phyloP scores from a whole-genome alignment of 148 eudicot species.

The Camellia granthamiana region DNA sequence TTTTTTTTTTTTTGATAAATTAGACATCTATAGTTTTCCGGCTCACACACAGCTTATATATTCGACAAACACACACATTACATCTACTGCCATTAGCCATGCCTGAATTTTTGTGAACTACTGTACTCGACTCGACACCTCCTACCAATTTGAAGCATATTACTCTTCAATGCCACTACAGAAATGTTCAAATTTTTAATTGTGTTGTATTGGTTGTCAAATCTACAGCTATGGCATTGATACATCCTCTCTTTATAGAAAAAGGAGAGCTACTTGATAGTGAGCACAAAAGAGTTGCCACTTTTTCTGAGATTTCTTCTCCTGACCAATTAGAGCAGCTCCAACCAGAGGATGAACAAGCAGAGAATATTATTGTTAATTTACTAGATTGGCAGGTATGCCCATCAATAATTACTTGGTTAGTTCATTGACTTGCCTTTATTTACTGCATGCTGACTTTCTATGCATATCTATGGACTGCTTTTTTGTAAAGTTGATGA shows the following conservation, averaged over 20 bases:
- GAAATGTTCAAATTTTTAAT: background rate
- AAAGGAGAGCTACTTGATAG: slow-evolving; percentile 53
- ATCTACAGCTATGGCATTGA: slow-evolving; percentile 75
- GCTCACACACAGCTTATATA: background rate
- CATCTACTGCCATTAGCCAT: background rate
- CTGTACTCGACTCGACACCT: background rate
- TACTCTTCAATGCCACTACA: slow-evolving; percentile 2
- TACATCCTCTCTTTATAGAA: slow-evolving; percentile 68
- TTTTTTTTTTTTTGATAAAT: no score
- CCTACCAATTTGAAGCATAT: slow-evolving; percentile 11
- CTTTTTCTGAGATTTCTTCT: slow-evolving; percentile 70
- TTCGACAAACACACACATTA: background rate
- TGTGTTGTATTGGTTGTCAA: slow-evolving; percentile 12
- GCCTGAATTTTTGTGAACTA: background rate
- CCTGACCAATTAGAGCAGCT: slow-evolving; percentile 63
- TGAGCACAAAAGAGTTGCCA: slow-evolving; percentile 58
- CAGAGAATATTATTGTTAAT: slow-evolving; percentile 59
- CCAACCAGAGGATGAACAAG: slow-evolving; percentile 39
- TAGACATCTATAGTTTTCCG: background rate
- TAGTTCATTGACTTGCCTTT: background rate
- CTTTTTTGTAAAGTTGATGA: background rate
- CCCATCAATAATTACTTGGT: background rate
- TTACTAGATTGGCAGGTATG: slow-evolving; percentile 91
- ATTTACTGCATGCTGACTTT: background rate
- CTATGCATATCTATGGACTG: background rate